phyloP scores from a whole-genome alignment of 1,284 basidiomycete species.

The Ustilago tritici region DNA sequence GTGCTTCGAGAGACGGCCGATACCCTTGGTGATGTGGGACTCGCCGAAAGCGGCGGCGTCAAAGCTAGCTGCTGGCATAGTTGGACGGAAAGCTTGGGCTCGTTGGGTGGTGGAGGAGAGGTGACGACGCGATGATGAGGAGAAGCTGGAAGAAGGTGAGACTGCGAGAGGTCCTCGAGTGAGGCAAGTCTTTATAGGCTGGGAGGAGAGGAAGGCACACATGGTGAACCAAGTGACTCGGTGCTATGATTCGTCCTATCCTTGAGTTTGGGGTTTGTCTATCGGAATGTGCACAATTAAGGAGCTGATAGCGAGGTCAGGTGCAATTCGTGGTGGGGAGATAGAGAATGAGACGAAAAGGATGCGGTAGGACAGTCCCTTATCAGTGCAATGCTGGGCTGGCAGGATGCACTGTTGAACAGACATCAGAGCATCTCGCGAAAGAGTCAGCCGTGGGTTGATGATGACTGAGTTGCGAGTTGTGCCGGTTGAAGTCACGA shows the following conservation, averaged over 20 bases:
- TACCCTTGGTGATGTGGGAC: constrained; percentile 63
- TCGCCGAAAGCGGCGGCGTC: constrained; percentile 59
- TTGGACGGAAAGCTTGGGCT: constrained; percentile 19
- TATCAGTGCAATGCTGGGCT: neutral
- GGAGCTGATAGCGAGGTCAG: neutral
- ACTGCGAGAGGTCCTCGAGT: constrained; percentile 8
- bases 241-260: neutral
- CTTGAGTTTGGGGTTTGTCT: neutral
- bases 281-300: constrained; percentile 1
- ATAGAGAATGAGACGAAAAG: neutral
- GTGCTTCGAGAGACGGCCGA: constrained; percentile 62
- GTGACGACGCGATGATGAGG: constrained; percentile 6
- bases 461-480: constrained; percentile 10
- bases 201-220: constrained; percentile 25
- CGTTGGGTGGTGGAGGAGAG: constrained; percentile 9
- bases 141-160: neutral
- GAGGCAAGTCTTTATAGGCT: constrained; percentile 34
- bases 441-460: neutral
- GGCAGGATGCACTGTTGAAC: neutral
- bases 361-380: neutral
- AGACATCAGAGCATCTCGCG: neutral
- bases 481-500: neutral
- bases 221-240: constrained; percentile 10
- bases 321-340: constrained; percentile 1
- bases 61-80: constrained; percentile 40